These are phyloP conservation scores for Thinopyrum elongatum DNA, from an alignment of 176 grass and related monocot genomes.

Conservation along the genomic window DNA sequence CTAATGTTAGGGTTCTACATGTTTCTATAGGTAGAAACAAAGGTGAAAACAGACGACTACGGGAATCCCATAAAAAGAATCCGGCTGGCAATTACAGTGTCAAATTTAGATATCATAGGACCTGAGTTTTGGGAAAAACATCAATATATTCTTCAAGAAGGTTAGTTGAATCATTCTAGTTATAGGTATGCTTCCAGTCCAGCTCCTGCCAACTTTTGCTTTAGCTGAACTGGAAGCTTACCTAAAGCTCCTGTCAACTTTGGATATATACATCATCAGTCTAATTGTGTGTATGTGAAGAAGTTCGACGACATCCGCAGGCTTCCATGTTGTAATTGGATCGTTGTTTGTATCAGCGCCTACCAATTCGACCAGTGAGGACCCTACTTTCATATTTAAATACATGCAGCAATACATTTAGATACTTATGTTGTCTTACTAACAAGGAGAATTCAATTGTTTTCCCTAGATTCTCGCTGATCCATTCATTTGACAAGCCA, in stretches of 20 bases:
- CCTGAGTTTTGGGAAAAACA: slow-evolving; percentile 48
- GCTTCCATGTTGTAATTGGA: slow-evolving; percentile 70
- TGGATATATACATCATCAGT: neutral
- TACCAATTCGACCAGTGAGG: slow-evolving; percentile 71
- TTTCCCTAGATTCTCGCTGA: slow-evolving; percentile 48
- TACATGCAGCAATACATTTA: neutral
- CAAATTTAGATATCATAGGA: slow-evolving; percentile 47
- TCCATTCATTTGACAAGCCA: slow-evolving; percentile 78
- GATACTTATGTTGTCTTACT: slow-evolving; percentile 10
- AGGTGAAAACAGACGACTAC: slow-evolving; percentile 33
- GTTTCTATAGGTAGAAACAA: slow-evolving; percentile 41
- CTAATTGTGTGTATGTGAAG: slow-evolving; percentile 55
- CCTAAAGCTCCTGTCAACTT: neutral
- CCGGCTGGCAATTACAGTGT: slow-evolving; percentile 24
- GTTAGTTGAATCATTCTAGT: slow-evolving; percentile 31
- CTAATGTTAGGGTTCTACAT: neutral
- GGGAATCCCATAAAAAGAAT: slow-evolving; percentile 29
- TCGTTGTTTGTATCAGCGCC: slow-evolving; percentile 57
- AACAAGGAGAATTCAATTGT: neutral
- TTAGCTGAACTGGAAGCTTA: too few relatives aligned
- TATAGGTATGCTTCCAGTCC: slow-evolving; percentile 17
- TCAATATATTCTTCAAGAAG: slow-evolving; percentile 58
- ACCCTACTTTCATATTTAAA: neutral
- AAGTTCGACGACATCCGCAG: slow-evolving; percentile 43
- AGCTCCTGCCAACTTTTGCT: neutral